Evolutionary conservation across 768 basidiomycete genomes (phyloP).

Genomic region (Ephemerocybe angulata): DNA sequence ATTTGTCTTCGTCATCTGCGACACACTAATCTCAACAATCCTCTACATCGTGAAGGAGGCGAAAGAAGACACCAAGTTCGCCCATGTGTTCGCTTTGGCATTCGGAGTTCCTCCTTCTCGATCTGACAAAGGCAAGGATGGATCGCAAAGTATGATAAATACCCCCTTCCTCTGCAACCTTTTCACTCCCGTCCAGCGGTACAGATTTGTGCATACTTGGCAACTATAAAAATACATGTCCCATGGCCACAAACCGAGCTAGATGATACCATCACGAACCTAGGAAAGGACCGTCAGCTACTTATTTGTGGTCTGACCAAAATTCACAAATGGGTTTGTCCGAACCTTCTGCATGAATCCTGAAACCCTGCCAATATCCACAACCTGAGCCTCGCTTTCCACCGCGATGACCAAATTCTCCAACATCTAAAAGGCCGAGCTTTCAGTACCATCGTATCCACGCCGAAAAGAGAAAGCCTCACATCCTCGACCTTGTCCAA

Average conservation of each 20-base stretch:
- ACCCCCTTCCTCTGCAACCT: too few species aligned
- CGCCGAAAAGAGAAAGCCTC: conserved; percentile 27
- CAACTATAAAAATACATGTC: not conserved
- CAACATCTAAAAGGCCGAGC: conserved; percentile 54
- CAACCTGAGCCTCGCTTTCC: conserved; percentile 79
- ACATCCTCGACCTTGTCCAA: conserved; percentile 90
- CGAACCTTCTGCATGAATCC: conserved; percentile 94
- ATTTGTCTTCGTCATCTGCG: too few species aligned
- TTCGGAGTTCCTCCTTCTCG: too few species aligned
- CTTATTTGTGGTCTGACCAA: not conserved
- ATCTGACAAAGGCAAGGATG: too few species aligned
- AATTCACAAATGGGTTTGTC: conserved; percentile 14
- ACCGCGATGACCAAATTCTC: conserved; percentile 83
- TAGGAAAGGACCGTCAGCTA: conserved; percentile 16
- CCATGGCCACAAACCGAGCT: conserved; percentile 12
- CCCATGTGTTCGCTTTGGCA: too few species aligned
- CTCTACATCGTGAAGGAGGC: too few species aligned
- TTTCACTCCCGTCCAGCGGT: too few species aligned
- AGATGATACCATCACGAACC: conserved; percentile 65
- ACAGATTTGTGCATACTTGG: too few species aligned
- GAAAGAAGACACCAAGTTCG: too few species aligned
- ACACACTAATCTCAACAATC: too few species aligned
- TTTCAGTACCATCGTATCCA: conserved; percentile 5
- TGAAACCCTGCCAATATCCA: conserved; percentile 82
- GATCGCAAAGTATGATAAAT: too few species aligned